These are phyloP conservation scores for Leersia perrieri DNA, from an alignment of 176 grass and related monocot species.

Conservation along the genomic window DNA sequence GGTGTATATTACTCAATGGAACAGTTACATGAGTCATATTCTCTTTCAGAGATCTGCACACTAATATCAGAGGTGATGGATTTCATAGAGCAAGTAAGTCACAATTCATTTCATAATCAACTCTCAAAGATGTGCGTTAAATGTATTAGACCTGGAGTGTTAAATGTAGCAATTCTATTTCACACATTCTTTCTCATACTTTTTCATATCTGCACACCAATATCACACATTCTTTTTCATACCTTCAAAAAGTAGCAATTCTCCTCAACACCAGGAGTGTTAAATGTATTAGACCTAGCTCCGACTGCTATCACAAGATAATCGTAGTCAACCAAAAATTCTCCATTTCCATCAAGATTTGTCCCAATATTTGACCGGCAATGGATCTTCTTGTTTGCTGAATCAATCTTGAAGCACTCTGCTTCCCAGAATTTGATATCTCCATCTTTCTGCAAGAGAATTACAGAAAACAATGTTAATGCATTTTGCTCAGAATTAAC, in stretches of 20 bases:
- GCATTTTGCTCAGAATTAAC: neutral
- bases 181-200: too few species aligned
- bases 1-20: neutral
- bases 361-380: constrained; percentile 69
- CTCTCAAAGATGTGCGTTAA: constrained; percentile 98
- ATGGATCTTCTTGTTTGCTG: constrained; percentile 67
- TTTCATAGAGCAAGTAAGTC: constrained; percentile 4
- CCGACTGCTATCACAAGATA: constrained; percentile 83
- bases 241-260: constrained; percentile 98
- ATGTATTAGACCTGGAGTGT: constrained; percentile 77
- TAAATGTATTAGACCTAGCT: constrained; percentile 83
- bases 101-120: constrained; percentile 30
- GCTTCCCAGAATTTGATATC: constrained; percentile 89
- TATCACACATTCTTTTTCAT: too few species aligned
- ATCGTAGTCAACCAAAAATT: constrained; percentile 86
- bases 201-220: too few species aligned
- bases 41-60: neutral
- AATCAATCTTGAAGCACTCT: constrained; percentile 93
- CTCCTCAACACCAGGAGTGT: constrained; percentile 83
- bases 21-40: neutral
- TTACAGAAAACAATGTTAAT: constrained; percentile 1
- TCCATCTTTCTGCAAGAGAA: constrained; percentile 74
- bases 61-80: neutral
- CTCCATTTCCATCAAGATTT: constrained; percentile 81
- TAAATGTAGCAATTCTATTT: too few species aligned